Conservation (phyloP, 139 green algal species). For the Marvania coccoides region DNA sequence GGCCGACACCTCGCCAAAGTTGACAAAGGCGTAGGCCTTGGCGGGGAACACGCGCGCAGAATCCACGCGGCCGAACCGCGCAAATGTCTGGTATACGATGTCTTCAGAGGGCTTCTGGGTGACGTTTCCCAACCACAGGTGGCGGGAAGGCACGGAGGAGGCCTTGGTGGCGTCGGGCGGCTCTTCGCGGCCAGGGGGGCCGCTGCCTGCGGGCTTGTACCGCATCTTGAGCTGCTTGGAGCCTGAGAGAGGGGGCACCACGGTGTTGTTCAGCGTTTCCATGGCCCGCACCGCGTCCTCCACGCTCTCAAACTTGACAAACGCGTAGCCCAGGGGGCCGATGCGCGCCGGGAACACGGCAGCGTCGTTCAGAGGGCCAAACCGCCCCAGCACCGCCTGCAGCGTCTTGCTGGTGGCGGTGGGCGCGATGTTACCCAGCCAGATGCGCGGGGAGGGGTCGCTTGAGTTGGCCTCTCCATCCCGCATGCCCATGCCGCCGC, state of each 20-base stretch:
- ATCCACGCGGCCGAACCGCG: conserved; percentile 56
- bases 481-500: neutral
- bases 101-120: conserved; percentile 51
- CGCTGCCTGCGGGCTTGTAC: conserved; percentile 40
- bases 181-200: conserved; percentile 4
- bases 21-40: conserved; percentile 77
- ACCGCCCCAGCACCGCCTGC: conserved; percentile 26
- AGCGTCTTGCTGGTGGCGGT: conserved; percentile 31
- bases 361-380: conserved; percentile 36
- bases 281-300: conserved; percentile 32
- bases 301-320: conserved; percentile 47
- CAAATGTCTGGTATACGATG: conserved; percentile 50
- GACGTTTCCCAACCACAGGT: conserved; percentile 82
- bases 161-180: conserved; percentile 1
- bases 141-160: conserved; percentile 30
- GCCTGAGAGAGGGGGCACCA: conserved; percentile 30
- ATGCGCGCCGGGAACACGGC: conserved; percentile 49
- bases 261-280: conserved; percentile 37
- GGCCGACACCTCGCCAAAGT: conserved; percentile 43
- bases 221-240: conserved; percentile 53
- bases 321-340: conserved; percentile 47
- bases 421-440: conserved; percentile 47
- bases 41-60: conserved; percentile 62
- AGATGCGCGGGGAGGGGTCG: conserved; percentile 33
- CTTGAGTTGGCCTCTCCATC: conserved; percentile 14